A percentile compares a stretch with the other conserved stretches of the same genome.
These are phyloP conservation scores for Trametes gibbosa DNA, from an alignment of 768 basidiomycete species.

Conservation along the genomic window DNA sequence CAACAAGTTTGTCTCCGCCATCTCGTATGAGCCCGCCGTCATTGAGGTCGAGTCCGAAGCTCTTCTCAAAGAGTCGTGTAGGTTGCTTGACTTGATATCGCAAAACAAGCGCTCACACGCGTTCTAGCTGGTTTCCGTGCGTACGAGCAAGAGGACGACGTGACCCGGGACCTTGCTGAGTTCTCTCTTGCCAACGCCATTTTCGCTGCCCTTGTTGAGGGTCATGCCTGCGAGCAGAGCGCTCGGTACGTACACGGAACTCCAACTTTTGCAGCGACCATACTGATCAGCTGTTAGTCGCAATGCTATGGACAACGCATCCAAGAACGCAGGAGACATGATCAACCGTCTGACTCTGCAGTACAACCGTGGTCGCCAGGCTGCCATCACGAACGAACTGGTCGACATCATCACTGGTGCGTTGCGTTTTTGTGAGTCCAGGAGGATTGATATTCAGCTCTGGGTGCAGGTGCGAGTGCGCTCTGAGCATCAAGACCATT, in stretches of 20 bases:
- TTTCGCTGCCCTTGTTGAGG: constrained; percentile 91
- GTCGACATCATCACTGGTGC: constrained; percentile 89
- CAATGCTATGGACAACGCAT: constrained; percentile 99
- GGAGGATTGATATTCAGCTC: background rate
- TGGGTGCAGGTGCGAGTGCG: constrained; percentile 45
- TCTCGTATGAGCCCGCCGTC: constrained; percentile 81
- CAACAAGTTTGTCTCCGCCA: constrained; percentile 85
- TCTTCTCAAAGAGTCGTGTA: constrained; percentile 77
- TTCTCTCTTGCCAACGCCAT: constrained; percentile 97
- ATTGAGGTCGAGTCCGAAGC: constrained; percentile 81
- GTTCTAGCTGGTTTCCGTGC: constrained; percentile 79
- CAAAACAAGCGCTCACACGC: background rate
- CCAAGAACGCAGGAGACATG: constrained; percentile 98
- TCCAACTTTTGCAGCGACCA: background rate
- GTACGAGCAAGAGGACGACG: constrained; percentile 98
- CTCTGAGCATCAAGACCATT: constrained; percentile 26
- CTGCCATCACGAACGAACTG: constrained; percentile 94
- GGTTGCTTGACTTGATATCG: constrained; percentile 29
- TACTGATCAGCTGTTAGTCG: constrained; percentile 48
- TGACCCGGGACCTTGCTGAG: constrained; percentile 88
- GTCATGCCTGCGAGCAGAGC: constrained; percentile 92
- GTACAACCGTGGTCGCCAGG: constrained; percentile 98
- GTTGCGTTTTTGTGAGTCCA: constrained; percentile 22
- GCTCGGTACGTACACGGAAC: constrained; percentile 57
- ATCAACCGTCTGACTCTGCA: constrained; percentile 84